phyloP scores from a whole-genome alignment of 2,329 filamentous ascomycete genomes.

The Botrytis cinerea region DNA sequence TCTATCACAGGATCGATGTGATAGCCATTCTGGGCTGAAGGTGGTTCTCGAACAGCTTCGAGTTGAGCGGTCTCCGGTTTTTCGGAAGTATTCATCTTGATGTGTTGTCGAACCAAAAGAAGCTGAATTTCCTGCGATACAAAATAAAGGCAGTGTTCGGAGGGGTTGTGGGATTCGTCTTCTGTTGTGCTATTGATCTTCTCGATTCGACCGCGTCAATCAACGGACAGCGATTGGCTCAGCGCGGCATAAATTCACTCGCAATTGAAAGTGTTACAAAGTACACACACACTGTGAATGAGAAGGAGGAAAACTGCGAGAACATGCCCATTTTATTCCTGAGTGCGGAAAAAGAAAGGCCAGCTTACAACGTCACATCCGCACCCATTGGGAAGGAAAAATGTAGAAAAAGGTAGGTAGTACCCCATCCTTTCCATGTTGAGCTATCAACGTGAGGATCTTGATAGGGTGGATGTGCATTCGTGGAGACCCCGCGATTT shows the following conservation, averaged over 20 bases:
- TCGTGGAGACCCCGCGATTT: constrained; percentile 18
- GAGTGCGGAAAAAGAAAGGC: neutral
- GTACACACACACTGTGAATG: neutral
- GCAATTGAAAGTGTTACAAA: neutral
- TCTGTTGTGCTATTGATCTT: neutral
- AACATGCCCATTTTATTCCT: neutral
- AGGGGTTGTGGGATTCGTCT: too few relatives aligned
- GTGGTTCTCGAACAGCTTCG: constrained; percentile 8
- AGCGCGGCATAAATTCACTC: constrained; percentile 25
- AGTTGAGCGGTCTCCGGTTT: constrained; percentile 1
- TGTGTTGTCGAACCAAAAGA: neutral
- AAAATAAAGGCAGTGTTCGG: neutral
- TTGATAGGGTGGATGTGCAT: neutral
- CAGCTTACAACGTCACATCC: neutral
- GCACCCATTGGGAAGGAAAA: neutral
- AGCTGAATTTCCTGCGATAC: neutral
- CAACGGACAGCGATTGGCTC: neutral
- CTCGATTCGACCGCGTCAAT: neutral
- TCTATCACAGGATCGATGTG: constrained; percentile 43
- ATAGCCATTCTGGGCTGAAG: constrained; percentile 13
- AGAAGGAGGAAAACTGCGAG: neutral
- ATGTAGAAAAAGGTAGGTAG: neutral
- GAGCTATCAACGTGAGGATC: neutral
- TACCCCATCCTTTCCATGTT: neutral
- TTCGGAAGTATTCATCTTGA: constrained; percentile 3